Evolutionary conservation across 306 rosid species (phyloP).

Genomic region (Lathyrus sativus): DNA sequence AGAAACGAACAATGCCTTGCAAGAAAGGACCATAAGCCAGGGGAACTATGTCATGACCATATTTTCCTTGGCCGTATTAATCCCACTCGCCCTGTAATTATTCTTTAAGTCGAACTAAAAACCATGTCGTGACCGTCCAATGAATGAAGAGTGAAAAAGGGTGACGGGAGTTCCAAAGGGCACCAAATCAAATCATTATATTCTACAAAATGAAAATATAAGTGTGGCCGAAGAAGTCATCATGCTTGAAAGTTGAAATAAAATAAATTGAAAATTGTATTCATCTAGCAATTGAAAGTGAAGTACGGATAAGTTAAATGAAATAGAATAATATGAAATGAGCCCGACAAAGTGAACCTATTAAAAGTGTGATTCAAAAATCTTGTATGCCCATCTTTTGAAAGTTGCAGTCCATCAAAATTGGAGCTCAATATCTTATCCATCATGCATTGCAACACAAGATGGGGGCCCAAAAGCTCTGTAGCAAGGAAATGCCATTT

Average conservation of each 20-base stretch:
- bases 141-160: background rate
- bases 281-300: slow-evolving; percentile 20
- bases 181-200: background rate
- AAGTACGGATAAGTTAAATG: background rate
- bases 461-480: slow-evolving; percentile 34
- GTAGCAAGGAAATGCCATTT: slow-evolving; percentile 25
- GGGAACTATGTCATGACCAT: background rate
- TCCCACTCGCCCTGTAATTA: slow-evolving; percentile 1
- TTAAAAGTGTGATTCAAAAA: slow-evolving; percentile 17
- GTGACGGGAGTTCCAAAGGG: background rate
- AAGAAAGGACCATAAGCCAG: background rate
- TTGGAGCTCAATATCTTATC: slow-evolving; percentile 33
- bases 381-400: slow-evolving; percentile 30
- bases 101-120: background rate
- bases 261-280: slow-evolving; percentile 2
- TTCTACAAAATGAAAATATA: background rate
- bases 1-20: background rate
- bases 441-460: slow-evolving; percentile 37
- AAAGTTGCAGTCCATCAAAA: slow-evolving; percentile 42
- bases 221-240: background rate
- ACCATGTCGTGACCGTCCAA: background rate
- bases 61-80: background rate
- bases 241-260: slow-evolving; percentile 7
- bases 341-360: background rate
- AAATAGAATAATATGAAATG: slow-evolving; percentile 26